Conservation (phyloP, 2,329 filamentous ascomycete species). For the Chrysoporthe austroafricana region DNA sequence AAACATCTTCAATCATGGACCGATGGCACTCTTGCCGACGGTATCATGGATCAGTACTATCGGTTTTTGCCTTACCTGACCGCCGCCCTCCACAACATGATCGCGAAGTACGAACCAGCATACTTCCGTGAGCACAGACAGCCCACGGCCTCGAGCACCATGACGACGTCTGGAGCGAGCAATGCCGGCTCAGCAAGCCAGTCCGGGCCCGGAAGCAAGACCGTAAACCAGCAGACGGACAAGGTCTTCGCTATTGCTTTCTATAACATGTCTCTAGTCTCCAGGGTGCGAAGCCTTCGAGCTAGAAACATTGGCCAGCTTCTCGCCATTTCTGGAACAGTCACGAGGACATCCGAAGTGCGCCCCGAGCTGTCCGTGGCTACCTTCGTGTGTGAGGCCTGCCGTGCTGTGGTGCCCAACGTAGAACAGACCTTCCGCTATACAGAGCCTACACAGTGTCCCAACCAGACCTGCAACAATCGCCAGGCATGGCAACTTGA, state of each 20-base stretch:
- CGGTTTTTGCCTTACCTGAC: conserved; percentile 92
- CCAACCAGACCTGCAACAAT: conserved; percentile 85
- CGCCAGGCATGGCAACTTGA: conserved; percentile 94
- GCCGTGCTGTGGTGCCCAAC: conserved; percentile 82
- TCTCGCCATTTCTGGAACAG: conserved; percentile 93
- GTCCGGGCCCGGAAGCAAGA: conserved; percentile 72
- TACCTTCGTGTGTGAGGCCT: conserved; percentile 89
- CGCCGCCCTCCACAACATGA: conserved; percentile 86
- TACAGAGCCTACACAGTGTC: conserved; percentile 94
- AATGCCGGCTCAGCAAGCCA: conserved; percentile 65
- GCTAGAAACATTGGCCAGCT: conserved; percentile 91
- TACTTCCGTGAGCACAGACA: conserved; percentile 95
- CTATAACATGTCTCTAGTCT: conserved; percentile 89
- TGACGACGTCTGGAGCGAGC: conserved; percentile 69
- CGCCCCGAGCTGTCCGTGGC: conserved; percentile 89
- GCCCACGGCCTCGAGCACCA: conserved; percentile 73
- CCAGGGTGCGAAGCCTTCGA: conserved; percentile 81
- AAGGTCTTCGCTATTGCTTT: conserved; percentile 93
- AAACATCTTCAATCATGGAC: conserved; percentile 79
- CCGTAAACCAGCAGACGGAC: conserved; percentile 92
- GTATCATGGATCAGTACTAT: conserved; percentile 90
- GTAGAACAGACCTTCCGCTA: conserved; percentile 98
- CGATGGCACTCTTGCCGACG: conserved; percentile 80
- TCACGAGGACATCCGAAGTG: conserved; percentile 95
- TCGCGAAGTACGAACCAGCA: conserved; percentile 89